A percentile compares a stretch with the other conserved stretches of the same genome.
phyloP scores from a whole-genome alignment of 2,329 filamentous ascomycete genomes.

The Biscogniauxia mediterranea region DNA sequence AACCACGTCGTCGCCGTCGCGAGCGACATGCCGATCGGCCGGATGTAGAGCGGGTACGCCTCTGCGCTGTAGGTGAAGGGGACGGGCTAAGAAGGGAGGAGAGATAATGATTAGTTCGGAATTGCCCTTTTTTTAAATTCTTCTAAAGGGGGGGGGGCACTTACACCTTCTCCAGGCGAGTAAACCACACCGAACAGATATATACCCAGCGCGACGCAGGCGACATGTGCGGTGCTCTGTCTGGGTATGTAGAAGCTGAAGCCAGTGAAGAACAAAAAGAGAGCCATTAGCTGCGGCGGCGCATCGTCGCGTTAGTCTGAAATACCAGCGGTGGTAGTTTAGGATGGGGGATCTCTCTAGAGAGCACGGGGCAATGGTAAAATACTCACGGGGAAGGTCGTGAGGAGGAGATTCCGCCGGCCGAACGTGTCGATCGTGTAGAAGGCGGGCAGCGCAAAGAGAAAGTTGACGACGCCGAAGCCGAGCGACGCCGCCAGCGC shows the following conservation, averaged over 20 bases:
- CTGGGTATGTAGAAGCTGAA: conserved; percentile 46
- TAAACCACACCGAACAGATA: conserved; percentile 52
- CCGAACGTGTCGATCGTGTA: conserved; percentile 69
- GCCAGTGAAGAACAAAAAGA: conserved; percentile 46
- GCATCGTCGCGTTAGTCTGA: neutral
- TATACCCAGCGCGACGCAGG: conserved; percentile 46
- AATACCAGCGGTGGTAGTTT: neutral
- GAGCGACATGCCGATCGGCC: conserved; percentile 60
- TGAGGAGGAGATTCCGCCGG: conserved; percentile 60
- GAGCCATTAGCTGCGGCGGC: conserved; percentile 50
- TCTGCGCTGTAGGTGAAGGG: conserved; percentile 68
- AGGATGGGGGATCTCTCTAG: neutral
- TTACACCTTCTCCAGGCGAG: conserved; percentile 58
- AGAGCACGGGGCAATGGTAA: too few relatives aligned
- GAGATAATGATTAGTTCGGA: neutral
- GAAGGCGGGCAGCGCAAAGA: conserved; percentile 62
- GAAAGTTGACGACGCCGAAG: conserved; percentile 63
- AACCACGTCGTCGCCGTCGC: conserved; percentile 52
- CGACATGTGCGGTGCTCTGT: conserved; percentile 37
- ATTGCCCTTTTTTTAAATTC: neutral
- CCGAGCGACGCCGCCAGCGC: conserved; percentile 62
- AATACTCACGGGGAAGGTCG: conserved; percentile 53
- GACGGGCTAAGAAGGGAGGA: conserved; percentile 38
- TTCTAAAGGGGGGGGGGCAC: conserved; percentile 17
- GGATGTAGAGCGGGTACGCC: conserved; percentile 63